Evolutionary conservation across 805 yeast species (phyloP).

Genomic region (Lachancea thermotolerans): DNA sequence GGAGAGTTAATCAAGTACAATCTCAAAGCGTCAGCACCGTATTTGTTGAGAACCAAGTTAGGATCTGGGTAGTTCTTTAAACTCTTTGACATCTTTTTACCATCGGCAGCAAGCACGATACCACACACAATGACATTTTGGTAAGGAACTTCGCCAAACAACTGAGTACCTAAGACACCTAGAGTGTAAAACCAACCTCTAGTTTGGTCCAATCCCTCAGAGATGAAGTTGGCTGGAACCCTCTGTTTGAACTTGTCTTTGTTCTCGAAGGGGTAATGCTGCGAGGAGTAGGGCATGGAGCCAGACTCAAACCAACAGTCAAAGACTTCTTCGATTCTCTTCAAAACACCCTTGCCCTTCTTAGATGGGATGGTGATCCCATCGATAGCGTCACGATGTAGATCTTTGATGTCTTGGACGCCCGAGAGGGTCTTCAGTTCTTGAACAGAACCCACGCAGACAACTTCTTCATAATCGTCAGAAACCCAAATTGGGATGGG

Average conservation of each 20-base stretch:
- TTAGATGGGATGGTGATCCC: conserved; percentile 88
- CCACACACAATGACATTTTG: conserved; percentile 94
- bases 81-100: conserved; percentile 98
- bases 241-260: conserved; percentile 59
- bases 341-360: conserved; percentile 79
- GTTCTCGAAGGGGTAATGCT: conserved; percentile 93
- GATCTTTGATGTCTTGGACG: conserved; percentile 68
- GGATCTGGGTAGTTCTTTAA: conserved; percentile 98
- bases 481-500: conserved; percentile 98
- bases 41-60: conserved; percentile 64
- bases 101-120: conserved; percentile 94
- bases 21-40: conserved; percentile 98
- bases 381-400: conserved; percentile 92
- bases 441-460: conserved; percentile 85
- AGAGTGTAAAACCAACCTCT: conserved; percentile 99
- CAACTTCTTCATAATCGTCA: conserved; percentile 87
- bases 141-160: conserved; percentile 89
- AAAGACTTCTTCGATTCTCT: conserved; percentile 93
- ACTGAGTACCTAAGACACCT: conserved; percentile 90
- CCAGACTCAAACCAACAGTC: conserved; percentile 99
- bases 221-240: conserved; percentile 96
- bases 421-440: conserved; percentile 86
- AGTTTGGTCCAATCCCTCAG: conserved; percentile 98
- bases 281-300: conserved; percentile 96
- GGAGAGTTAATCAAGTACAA: conserved; percentile 95